Percentiles rank a stretch among this genome's conserved stretches.
Conservation (phyloP, 2,329 filamentous ascomycete species). For the Nemania sp. region DNA sequence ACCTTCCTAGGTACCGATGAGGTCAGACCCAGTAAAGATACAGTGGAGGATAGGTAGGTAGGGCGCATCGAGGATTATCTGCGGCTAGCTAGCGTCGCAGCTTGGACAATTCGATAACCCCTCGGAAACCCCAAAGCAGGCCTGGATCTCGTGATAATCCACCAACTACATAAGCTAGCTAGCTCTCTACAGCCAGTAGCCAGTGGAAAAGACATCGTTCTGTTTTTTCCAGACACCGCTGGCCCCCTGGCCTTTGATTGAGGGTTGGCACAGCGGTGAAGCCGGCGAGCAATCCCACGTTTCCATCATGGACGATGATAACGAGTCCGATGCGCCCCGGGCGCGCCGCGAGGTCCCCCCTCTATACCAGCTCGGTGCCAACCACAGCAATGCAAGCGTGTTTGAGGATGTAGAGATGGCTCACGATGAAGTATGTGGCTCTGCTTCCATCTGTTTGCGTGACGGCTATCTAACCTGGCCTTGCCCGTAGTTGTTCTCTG, state of each 20-base stretch:
- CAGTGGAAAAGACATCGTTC: background rate
- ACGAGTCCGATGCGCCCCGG: constrained; percentile 41
- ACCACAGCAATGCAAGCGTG: constrained; percentile 81
- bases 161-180: too few species aligned
- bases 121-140: constrained; percentile 14
- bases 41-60: background rate
- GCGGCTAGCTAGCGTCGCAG: constrained; percentile 27
- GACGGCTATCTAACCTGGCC: constrained; percentile 40
- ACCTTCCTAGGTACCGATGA: constrained; percentile 9
- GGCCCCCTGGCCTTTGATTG: constrained; percentile 14
- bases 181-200: background rate
- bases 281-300: constrained; percentile 1
- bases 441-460: constrained; percentile 17
- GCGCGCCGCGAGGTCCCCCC: constrained; percentile 41
- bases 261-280: constrained; percentile 30
- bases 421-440: constrained; percentile 79
- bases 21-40: constrained; percentile 15
- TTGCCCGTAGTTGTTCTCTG: constrained; percentile 77
- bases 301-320: constrained; percentile 43
- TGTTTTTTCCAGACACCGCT: background rate
- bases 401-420: constrained; percentile 99
- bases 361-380: constrained; percentile 75
- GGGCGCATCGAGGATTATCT: background rate
- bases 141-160: constrained; percentile 11
- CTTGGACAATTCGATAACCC: constrained; percentile 15